Evolutionary conservation across 768 basidiomycete species (phyloP).

Genomic region (Russula brevipes): DNA sequence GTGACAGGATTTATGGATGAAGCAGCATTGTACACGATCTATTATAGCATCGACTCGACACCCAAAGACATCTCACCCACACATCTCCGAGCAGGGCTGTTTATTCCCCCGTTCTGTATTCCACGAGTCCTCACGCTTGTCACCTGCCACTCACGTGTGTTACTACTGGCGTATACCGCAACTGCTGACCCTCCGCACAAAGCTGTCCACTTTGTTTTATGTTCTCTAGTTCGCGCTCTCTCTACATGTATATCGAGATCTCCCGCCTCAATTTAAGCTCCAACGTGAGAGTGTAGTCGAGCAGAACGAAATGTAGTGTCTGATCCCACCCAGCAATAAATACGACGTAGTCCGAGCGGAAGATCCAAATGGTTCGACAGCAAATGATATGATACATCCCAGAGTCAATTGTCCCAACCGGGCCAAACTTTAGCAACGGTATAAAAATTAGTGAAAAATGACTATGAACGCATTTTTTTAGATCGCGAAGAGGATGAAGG

Average conservation of each 20-base stretch:
- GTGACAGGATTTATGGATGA: conserved; percentile 20
- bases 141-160: neutral
- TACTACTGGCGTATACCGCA: conserved; percentile 8
- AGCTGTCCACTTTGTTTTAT: conserved; percentile 10
- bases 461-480: neutral
- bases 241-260: conserved; percentile 21
- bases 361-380: neutral
- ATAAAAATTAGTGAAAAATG: neutral
- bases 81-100: conserved; percentile 2
- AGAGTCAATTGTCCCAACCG: neutral
- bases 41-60: conserved; percentile 15
- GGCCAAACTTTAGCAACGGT: neutral
- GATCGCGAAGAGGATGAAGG: neutral
- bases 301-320: neutral
- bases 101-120: conserved; percentile 8
- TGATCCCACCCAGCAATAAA: neutral
- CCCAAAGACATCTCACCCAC: neutral
- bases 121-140: neutral
- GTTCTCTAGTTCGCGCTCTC: conserved; percentile 12
- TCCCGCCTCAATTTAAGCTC: conserved; percentile 3
- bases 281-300: conserved; percentile 2
- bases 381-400: neutral
- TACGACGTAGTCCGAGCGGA: neutral
- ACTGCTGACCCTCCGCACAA: neutral
- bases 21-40: conserved; percentile 23